Evolutionary conservation across 345 rosid genomes (phyloP), one percentile per base, ranked within the genome.

Genomic region (Acer saccharum): DNA sequence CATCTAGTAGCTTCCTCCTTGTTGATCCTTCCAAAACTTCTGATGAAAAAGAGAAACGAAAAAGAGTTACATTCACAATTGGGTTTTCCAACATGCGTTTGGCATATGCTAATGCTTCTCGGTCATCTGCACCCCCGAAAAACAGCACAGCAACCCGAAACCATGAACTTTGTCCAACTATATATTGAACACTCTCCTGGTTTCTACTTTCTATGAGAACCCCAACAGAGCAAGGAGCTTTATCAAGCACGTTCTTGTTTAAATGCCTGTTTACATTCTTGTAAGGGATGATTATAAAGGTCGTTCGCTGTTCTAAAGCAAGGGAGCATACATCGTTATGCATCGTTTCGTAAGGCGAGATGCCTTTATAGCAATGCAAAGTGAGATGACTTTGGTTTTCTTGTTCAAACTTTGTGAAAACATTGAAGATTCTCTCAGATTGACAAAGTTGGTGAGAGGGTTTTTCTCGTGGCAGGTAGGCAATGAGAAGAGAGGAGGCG

Each of bases 201-300:
- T 80, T 80, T 8, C 77, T 79, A 32, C 86, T 81, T 69, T 89
- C 87, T 6, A 90, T 83, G 68, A 87, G 75, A 64, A 90, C 43
- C 4, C 91, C 90, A 1, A 86, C 87, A 0, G 89, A 86, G 69
- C 89, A 86, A 7, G 94, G 94, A 54, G 92, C 88, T 16, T 81
- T 86, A 27, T 75, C 82, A 12, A 90, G 75, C 44, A 90, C 87
- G 71, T 87, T 86, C 12, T 75, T 70, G 81, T 89, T 90, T 25
- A 89, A 73, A 58, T 78, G 69, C 57, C 81, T 67, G 11, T 78
- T 23, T 1, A 78, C 67, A 65, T 70, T 87, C 77, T 87, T 90
- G 77, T 83, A 87, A 3, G 92, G 92, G 25, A 87, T 41, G 27
- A 87, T 85, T 29, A 86, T 64, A 68, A 90, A 8, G 17, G 88